Percentiles rank a stretch among this genome's conserved stretches.
These are phyloP conservation scores for Cucumis variabilis DNA, from an alignment of 331 rosid species.

Conservation along the genomic window DNA sequence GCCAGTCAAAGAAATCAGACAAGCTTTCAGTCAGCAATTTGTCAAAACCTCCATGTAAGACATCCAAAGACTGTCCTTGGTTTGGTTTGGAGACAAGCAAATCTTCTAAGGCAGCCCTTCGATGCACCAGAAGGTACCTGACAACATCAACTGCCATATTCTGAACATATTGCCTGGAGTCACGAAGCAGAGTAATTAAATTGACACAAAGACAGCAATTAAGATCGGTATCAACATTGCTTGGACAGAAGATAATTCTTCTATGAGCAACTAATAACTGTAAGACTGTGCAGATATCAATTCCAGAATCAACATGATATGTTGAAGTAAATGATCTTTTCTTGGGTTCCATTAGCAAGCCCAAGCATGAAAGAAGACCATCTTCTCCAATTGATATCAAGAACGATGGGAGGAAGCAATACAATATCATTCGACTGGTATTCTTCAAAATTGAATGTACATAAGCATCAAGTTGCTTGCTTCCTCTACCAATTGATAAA, in stretches of 20 bases:
- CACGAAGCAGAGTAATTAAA: conserved; percentile 80
- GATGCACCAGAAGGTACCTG: conserved; percentile 95
- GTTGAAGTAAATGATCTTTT: conserved; percentile 54
- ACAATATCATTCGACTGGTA: conserved; percentile 85
- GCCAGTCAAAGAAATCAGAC: conserved; percentile 87
- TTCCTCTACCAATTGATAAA: conserved; percentile 90
- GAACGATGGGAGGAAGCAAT: conserved; percentile 93
- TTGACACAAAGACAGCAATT: conserved; percentile 95
- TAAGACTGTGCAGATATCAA: conserved; percentile 81
- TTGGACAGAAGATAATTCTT: conserved; percentile 93
- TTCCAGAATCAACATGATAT: conserved; percentile 69
- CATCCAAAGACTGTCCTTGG: conserved; percentile 86
- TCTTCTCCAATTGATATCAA: conserved; percentile 85
- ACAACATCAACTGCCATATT: conserved; percentile 85
- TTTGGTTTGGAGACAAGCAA: conserved; percentile 88
- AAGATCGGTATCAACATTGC: conserved; percentile 90
- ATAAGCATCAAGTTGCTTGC: conserved; percentile 95
- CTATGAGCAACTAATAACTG: conserved; percentile 91
- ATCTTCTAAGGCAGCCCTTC: conserved; percentile 88
- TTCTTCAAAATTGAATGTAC: conserved; percentile 91
- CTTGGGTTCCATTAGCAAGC: conserved; percentile 75
- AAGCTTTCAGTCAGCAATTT: conserved; percentile 80
- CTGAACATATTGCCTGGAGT: conserved; percentile 78
- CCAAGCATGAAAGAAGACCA: conserved; percentile 70
- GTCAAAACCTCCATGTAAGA: conserved; percentile 95